phyloP scores from a whole-genome alignment of 2,329 filamentous ascomycete species.

The Pseudogymnoascus sp. region DNA sequence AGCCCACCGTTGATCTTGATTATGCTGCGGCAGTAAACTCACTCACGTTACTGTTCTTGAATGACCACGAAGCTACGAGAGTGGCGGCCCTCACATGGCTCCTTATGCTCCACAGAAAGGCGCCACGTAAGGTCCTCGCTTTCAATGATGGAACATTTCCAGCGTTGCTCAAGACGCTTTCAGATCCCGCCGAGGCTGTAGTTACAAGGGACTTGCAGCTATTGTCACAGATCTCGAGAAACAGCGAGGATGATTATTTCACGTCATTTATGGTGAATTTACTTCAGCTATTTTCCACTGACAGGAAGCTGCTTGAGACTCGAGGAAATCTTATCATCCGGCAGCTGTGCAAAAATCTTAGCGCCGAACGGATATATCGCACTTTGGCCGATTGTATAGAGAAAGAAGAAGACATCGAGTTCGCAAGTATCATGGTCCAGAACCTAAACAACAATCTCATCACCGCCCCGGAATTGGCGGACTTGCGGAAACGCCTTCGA shows the following conservation, averaged over 20 bases:
- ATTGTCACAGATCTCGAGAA: slow-evolving; percentile 89
- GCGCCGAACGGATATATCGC: slow-evolving; percentile 89
- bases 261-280: slow-evolving; percentile 97
- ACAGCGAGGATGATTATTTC: slow-evolving; percentile 96
- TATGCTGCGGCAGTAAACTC: slow-evolving; percentile 93
- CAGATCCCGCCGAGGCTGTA: slow-evolving; percentile 89
- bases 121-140: slow-evolving; percentile 82
- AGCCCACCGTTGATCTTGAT: slow-evolving; percentile 67
- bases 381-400: slow-evolving; percentile 94
- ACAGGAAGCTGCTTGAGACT: slow-evolving; percentile 82
- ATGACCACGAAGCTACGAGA: slow-evolving; percentile 92
- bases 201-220: slow-evolving; percentile 91
- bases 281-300: slow-evolving; percentile 89
- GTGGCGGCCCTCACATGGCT: slow-evolving; percentile 93
- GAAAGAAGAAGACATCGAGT: slow-evolving; percentile 96
- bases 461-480: slow-evolving; percentile 86
- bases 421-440: slow-evolving; percentile 98
- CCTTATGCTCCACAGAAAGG: slow-evolving; percentile 95
- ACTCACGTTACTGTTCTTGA: slow-evolving; percentile 85
- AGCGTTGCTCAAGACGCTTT: slow-evolving; percentile 88
- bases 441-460: slow-evolving; percentile 99
- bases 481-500: slow-evolving; percentile 79
- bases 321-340: slow-evolving; percentile 94
- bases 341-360: slow-evolving; percentile 86
- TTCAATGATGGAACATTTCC: slow-evolving; percentile 98